Conservation (phyloP, 306 rosid genomes). For the Amphicarpaea edgeworthii region DNA sequence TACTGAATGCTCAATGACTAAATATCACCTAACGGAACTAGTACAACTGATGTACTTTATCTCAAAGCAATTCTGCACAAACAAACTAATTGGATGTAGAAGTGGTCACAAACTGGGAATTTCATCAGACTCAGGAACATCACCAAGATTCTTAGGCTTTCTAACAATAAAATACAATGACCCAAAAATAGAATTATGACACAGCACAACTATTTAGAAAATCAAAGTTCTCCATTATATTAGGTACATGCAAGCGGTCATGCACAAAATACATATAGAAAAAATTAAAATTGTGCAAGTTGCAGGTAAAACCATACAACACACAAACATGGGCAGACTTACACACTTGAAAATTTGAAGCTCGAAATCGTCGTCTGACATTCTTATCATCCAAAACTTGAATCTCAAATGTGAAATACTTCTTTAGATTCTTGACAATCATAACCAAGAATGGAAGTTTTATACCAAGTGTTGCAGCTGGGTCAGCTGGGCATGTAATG, state of each 20-base stretch:
- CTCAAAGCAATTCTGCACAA: background rate
- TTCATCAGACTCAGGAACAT: conserved; percentile 8
- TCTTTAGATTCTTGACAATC: conserved; percentile 75
- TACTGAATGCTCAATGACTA: background rate
- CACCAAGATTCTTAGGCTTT: conserved; percentile 9
- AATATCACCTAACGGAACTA: conserved; percentile 5
- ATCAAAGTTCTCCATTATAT: background rate
- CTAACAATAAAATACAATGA: background rate
- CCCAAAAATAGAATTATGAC: conserved; percentile 24
- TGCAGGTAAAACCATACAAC: conserved; percentile 37
- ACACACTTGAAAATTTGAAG: conserved; percentile 99
- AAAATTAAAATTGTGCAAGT: conserved; percentile 26
- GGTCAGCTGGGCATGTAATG: conserved; percentile 98
- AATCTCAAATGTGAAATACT: conserved; percentile 94
- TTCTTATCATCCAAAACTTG: conserved; percentile 57
- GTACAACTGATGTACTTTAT: background rate
- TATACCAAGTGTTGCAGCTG: conserved; percentile 92
- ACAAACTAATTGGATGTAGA: conserved; percentile 1
- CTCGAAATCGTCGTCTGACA: conserved; percentile 91
- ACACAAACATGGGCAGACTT: conserved; percentile 72
- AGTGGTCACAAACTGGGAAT: background rate
- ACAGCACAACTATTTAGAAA: background rate
- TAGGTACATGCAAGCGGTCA: background rate
- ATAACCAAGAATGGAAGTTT: conserved; percentile 91
- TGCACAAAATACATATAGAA: conserved; percentile 24